phyloP scores from a whole-genome alignment of 495 filamentous ascomycete genomes.

The Aeminium ludgeri region DNA sequence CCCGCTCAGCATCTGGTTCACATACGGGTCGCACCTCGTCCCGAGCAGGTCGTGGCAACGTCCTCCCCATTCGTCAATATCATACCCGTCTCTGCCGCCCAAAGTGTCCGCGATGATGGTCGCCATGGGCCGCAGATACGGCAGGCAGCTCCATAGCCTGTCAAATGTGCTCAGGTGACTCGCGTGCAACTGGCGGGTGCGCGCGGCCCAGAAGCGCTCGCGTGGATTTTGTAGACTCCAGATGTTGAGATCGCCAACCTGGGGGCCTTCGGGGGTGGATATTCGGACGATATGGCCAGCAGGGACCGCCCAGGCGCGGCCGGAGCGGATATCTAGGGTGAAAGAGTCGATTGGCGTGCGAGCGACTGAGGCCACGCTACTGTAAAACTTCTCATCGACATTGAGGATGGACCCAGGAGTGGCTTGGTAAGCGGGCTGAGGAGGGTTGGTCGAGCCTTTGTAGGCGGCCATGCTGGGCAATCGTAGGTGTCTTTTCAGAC shows the following conservation, averaged over 20 bases:
- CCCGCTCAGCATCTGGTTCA: constrained; percentile 49
- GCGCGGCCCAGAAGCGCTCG: constrained; percentile 62
- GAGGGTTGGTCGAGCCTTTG: constrained; percentile 1
- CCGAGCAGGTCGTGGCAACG: constrained; percentile 58
- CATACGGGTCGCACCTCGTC: constrained; percentile 60
- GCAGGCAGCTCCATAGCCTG: constrained; percentile 59
- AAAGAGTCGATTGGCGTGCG: constrained; percentile 10
- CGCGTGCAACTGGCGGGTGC: constrained; percentile 60
- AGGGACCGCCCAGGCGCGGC: constrained; percentile 20
- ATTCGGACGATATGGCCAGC: constrained; percentile 49
- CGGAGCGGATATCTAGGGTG: constrained; percentile 22
- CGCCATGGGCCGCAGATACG: constrained; percentile 55
- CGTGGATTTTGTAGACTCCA: constrained; percentile 61
- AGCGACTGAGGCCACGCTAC: constrained; percentile 3
- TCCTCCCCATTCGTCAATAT: constrained; percentile 32
- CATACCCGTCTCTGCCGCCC: constrained; percentile 31
- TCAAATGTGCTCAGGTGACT: constrained; percentile 54
- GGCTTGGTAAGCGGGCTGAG: constrained; percentile 17
- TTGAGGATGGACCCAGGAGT: constrained; percentile 12
- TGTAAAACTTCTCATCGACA: constrained; percentile 13
- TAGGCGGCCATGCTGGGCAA: not conserved
- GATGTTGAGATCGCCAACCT: constrained; percentile 70
- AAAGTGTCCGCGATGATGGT: constrained; percentile 57
- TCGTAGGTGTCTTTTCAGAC: not conserved
- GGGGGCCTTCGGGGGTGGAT: constrained; percentile 55